phyloP scores from a whole-genome alignment of 441 rosid genomes.

The Bruguiera hainesii region DNA sequence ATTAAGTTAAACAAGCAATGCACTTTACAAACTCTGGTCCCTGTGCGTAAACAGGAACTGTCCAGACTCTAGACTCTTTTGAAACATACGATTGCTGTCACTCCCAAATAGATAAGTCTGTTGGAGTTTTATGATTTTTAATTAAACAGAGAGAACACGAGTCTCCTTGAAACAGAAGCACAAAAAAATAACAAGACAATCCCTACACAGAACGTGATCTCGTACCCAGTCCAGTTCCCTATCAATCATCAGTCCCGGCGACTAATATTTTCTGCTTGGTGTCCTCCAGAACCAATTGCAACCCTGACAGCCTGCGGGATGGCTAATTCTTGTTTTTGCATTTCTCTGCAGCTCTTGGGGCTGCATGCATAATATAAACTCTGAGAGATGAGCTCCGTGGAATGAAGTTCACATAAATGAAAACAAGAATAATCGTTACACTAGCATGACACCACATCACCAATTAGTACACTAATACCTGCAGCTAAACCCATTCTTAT shows the following conservation, averaged over 20 bases:
- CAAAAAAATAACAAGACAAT: slow-evolving; percentile 14
- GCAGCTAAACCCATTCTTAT: neutral
- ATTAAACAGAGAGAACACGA: slow-evolving; percentile 20
- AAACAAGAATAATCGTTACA: neutral
- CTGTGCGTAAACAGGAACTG: slow-evolving; percentile 24
- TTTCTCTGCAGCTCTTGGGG: slow-evolving; percentile 71
- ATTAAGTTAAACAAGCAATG: slow-evolving; percentile 26
- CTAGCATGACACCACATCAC: neutral
- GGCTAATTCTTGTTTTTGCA: slow-evolving; percentile 49
- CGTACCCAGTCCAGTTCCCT: slow-evolving; percentile 26
- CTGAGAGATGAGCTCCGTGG: neutral
- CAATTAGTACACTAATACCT: neutral
- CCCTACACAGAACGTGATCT: slow-evolving; percentile 25
- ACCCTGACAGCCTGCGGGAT: slow-evolving; percentile 21
- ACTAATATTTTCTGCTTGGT: slow-evolving; percentile 4
- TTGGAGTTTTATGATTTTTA: slow-evolving; percentile 20
- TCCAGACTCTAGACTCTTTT: slow-evolving; percentile 14
- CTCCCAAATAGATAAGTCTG: slow-evolving; percentile 23
- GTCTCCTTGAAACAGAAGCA: slow-evolving; percentile 11
- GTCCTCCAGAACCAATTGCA: slow-evolving; percentile 13
- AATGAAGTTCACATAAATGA: neutral
- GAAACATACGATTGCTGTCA: slow-evolving; percentile 10
- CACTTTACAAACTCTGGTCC: slow-evolving; percentile 40
- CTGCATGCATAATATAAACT: slow-evolving; percentile 31
- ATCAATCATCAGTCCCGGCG: slow-evolving; percentile 2